Percentiles rank a stretch among this genome's conserved stretches.
phyloP scores from a whole-genome alignment of 192 early-diverging fungal genomes.

The Umbelopsis sp. region DNA sequence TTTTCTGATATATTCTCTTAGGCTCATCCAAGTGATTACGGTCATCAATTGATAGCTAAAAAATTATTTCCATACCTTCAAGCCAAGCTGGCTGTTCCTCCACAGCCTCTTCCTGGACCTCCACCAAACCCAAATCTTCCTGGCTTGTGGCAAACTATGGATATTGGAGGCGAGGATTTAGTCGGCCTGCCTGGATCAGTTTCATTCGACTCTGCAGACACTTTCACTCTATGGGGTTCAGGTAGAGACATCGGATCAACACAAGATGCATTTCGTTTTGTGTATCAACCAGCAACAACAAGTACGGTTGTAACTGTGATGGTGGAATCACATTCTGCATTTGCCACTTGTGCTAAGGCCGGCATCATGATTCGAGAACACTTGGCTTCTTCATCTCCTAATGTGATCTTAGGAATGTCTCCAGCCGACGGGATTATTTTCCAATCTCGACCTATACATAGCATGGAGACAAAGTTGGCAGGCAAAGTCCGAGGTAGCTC shows the following conservation, averaged over 20 bases:
- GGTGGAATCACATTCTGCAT: conserved; percentile 27
- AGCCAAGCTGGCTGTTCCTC: conserved; percentile 22
- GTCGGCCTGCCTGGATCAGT: conserved; percentile 31
- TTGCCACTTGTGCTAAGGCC: conserved; percentile 33
- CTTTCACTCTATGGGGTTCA: conserved; percentile 35
- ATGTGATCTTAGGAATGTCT: conserved; percentile 29
- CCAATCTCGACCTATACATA: conserved; percentile 17
- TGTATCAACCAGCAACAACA: conserved; percentile 18
- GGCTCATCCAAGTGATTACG: conserved; percentile 25
- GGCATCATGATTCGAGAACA: conserved; percentile 39
- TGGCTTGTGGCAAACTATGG: conserved; percentile 32
- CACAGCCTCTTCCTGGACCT: conserved; percentile 21
- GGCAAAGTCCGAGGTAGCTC: conserved; percentile 21
- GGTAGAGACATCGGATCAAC: conserved; percentile 22
- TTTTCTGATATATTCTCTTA: not conserved
- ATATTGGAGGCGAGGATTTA: conserved; percentile 25
- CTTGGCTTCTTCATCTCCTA: conserved; percentile 19
- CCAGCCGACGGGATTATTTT: conserved; percentile 30
- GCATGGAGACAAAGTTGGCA: conserved; percentile 7
- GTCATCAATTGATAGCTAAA: conserved; percentile 22
- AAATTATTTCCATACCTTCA: conserved; percentile 23
- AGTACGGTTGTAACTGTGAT: conserved; percentile 11
- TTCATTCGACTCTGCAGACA: conserved; percentile 24
- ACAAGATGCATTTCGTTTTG: conserved; percentile 31
- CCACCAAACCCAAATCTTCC: conserved; percentile 31